Evolutionary conservation across 768 basidiomycete genomes (phyloP), one percentile per base, ranked within the genome.

Genomic region (Leccinum disarticulatum): DNA sequence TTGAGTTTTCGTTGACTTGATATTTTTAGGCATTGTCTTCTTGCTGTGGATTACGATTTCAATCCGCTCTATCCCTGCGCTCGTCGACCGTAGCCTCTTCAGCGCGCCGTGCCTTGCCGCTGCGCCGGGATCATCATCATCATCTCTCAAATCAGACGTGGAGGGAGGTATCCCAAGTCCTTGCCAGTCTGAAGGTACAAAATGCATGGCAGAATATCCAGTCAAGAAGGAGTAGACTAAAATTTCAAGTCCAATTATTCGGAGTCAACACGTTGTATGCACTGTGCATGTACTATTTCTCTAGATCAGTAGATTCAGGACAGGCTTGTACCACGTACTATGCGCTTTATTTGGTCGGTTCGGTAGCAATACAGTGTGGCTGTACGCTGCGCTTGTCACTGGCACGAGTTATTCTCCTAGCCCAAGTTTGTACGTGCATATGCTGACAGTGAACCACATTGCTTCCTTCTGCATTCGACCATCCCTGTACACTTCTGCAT

Each of bases 11-110:
- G 33, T 54, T 54, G 28, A 57, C 27, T 19, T 17, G 15, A 2
- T 48, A 5, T n/a, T 15, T 38, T 4, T 60, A 81, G 81, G 76
- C 25, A 17, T 79, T 27, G 76, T 76, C 11, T 77, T 81, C 58
- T 17, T 75, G 14, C 52, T 83, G 4, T 84, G 83, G 82, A 25
- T 70, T 25, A 69, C 64, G 41, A 71, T 81, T 22, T 73, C 77
- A 19, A n/a, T 74, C 2, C 75, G 75, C 48, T 81, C 80, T 17
- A 73, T 83, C 35, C 77, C 79, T 22, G 74, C 77, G 3, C 64
- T 83, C 56, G 74, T 79, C 63, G 74, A 81, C 61, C 77, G 80
- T 13, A 73, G 80, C 31, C 75, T 82, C 60, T 84, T 84, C 65
- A 70, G 71, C 49, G 79, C 80, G 10, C 81, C 81, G 8, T 81